Evolutionary conservation across 257 asterid genomes (phyloP).

Genomic region (Capsicum chinense): DNA sequence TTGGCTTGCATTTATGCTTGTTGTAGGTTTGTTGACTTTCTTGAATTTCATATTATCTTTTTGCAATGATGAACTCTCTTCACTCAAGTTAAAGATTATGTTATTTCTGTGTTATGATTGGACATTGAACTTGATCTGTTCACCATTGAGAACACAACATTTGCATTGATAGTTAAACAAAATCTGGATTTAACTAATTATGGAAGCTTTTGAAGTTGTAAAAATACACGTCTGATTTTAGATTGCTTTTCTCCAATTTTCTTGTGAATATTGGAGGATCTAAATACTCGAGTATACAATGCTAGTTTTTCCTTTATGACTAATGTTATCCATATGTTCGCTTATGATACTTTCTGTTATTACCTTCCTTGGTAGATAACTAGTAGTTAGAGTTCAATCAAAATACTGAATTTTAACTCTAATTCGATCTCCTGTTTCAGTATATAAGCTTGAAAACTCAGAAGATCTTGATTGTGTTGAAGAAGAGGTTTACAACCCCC

Average conservation of each 20-base stretch:
- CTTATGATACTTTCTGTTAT: neutral
- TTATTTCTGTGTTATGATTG: constrained; percentile 2
- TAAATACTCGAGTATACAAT: neutral
- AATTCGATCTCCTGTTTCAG: constrained; percentile 50
- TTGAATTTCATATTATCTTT: neutral
- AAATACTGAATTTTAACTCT: constrained; percentile 1
- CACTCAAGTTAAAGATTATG: neutral
- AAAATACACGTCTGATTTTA: neutral
- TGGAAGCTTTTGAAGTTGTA: neutral
- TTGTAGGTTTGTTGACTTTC: neutral
- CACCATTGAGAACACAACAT: constrained; percentile 4
- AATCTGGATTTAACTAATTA: neutral
- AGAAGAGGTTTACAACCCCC: constrained; percentile 91
- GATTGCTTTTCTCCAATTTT: constrained; percentile 13
- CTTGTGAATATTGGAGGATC: constrained; percentile 17
- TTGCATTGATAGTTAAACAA: neutral
- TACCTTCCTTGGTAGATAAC: constrained; percentile 14
- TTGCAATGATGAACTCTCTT: neutral
- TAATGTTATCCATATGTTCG: neutral
- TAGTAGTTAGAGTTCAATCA: neutral
- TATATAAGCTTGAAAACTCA: constrained; percentile 82
- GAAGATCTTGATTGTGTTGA: constrained; percentile 74
- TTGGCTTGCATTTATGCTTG: neutral
- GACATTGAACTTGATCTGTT: neutral
- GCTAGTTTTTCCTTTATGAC: constrained; percentile 6